These are phyloP conservation scores for Pseudogymnoascus sp. DNA, from an alignment of 2,329 filamentous ascomycete genomes.

Conservation along the genomic window DNA sequence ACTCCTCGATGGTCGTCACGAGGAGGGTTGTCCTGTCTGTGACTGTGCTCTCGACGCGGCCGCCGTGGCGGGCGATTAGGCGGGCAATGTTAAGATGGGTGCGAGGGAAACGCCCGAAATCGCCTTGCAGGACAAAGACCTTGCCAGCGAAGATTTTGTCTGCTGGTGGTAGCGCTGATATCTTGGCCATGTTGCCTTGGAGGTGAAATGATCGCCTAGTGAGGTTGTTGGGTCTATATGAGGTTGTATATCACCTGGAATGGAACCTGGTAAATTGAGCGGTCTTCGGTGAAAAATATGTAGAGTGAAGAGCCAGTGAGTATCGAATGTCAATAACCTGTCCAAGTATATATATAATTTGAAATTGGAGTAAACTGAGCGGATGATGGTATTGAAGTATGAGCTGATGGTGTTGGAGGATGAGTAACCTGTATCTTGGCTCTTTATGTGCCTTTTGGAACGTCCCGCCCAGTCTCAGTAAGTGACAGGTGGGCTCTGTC, in stretches of 20 bases:
- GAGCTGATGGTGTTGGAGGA: not conserved
- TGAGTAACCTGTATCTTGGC: not conserved
- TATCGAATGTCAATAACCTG: not conserved
- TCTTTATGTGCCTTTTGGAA: conserved; percentile 12
- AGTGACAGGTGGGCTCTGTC: conserved; percentile 73
- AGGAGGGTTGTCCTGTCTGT: conserved; percentile 60
- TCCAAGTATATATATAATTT: not conserved
- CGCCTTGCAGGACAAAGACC: conserved; percentile 49
- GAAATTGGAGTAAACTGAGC: not conserved
- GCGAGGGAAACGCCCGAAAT: conserved; percentile 37
- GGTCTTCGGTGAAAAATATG: not conserved
- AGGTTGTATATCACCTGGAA: not conserved
- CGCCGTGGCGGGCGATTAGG: conserved; percentile 59
- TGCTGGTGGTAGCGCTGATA: not conserved
- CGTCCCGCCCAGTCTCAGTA: conserved; percentile 75
- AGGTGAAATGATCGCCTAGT: not conserved
- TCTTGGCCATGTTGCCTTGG: conserved; percentile 16
- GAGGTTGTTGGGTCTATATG: not conserved
- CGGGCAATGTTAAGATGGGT: conserved; percentile 47
- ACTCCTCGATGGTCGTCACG: conserved; percentile 55
- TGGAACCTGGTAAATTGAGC: not conserved
- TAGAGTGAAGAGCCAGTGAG: not conserved
- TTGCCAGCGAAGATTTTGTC: conserved; percentile 41
- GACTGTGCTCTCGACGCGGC: conserved; percentile 44
- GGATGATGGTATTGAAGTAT: not conserved